phyloP scores from a whole-genome alignment of 495 filamentous ascomycete genomes.

The Trypethelium eluteriae region DNA sequence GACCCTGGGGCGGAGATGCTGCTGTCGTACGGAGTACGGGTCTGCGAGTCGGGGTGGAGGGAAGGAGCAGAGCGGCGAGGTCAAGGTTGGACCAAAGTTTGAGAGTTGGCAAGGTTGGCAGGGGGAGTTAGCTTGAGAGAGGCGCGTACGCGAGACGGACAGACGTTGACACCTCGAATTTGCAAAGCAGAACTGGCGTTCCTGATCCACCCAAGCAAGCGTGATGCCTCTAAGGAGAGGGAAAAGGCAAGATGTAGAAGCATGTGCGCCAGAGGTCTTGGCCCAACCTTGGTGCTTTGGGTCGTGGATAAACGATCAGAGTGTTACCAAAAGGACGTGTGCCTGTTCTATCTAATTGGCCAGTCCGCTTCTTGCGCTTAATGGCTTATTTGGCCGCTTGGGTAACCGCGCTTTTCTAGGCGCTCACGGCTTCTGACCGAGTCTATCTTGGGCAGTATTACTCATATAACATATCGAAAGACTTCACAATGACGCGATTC shows the following conservation, averaged over 20 bases:
- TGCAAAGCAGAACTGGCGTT: background rate
- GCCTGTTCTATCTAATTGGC: background rate
- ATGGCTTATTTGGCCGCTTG: background rate
- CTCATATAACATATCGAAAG: too few relatives aligned
- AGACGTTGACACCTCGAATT: background rate
- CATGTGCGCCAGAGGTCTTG: background rate
- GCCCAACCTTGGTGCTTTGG: too few relatives aligned
- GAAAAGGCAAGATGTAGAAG: background rate
- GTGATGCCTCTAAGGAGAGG: background rate
- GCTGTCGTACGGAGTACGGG: background rate
- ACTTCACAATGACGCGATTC: too few relatives aligned
- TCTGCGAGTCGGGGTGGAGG: background rate
- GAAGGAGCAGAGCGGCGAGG: background rate
- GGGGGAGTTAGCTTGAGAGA: background rate
- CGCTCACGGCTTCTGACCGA: background rate
- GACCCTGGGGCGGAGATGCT: background rate
- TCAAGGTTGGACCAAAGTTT: constrained; percentile 9
- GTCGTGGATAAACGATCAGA: too few relatives aligned
- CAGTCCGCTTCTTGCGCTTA: background rate
- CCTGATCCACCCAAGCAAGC: background rate
- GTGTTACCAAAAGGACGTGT: too few relatives aligned
- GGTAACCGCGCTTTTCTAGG: background rate
- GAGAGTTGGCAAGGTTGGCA: constrained; percentile 13
- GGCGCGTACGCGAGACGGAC: background rate
- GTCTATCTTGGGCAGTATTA: background rate